A percentile compares a stretch with the other conserved stretches of the same genome.
Conservation (phyloP, 116 monocot genomes). For the Papilionanthe hybrid region DNA sequence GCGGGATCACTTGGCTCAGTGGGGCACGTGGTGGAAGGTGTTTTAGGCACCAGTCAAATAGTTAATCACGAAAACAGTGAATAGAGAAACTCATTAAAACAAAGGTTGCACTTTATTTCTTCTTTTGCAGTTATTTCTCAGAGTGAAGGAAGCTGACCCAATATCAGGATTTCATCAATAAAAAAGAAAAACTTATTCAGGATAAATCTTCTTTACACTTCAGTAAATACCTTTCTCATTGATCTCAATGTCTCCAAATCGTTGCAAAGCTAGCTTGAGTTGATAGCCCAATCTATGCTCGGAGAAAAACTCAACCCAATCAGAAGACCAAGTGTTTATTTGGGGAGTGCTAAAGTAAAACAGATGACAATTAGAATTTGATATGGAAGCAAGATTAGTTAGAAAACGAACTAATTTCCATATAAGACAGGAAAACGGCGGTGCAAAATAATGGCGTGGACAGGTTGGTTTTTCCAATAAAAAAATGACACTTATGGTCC, state of each 20-base stretch:
- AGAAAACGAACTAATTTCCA: too few relatives aligned
- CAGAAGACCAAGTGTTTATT: conserved; percentile 81
- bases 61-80: too few relatives aligned
- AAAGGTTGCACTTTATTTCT: background rate
- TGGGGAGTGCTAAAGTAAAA: conserved; percentile 74
- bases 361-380: conserved; percentile 4
- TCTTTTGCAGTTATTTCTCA: background rate
- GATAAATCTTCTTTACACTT: background rate
- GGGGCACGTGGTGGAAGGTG: too few relatives aligned
- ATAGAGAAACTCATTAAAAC: too few relatives aligned
- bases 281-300: conserved; percentile 85
- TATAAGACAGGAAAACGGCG: too few relatives aligned
- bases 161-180: background rate
- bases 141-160: background rate
- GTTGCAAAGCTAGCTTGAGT: conserved; percentile 47
- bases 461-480: too few relatives aligned
- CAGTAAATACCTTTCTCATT: conserved; percentile 65
- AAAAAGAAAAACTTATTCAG: background rate
- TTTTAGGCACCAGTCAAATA: too few relatives aligned
- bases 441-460: too few relatives aligned
- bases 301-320: conserved; percentile 83
- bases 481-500: too few relatives aligned
- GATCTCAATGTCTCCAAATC: conserved; percentile 63
- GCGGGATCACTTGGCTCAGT: too few relatives aligned
- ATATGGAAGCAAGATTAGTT: background rate